phyloP scores from a whole-genome alignment of 257 asterid genomes.

The Linderniella brevidens region DNA sequence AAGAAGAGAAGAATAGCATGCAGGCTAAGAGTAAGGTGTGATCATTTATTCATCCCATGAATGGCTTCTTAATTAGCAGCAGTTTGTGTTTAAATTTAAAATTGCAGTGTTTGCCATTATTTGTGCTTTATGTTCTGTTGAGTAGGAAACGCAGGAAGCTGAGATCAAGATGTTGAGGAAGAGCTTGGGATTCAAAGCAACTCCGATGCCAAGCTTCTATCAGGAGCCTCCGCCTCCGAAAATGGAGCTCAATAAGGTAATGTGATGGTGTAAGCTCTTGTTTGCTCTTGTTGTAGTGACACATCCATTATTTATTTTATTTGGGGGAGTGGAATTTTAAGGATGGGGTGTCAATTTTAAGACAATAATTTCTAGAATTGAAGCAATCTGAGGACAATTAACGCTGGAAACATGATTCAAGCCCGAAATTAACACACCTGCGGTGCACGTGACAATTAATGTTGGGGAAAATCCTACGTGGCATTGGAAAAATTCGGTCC shows the following conservation, averaged over 20 bases:
- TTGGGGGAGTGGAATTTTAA: too few relatives aligned
- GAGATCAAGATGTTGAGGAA: constrained; percentile 77
- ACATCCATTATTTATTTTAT: too few relatives aligned
- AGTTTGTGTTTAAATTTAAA: background rate
- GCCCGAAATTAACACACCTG: too few relatives aligned
- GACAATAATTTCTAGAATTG: too few relatives aligned
- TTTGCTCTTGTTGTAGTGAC: background rate
- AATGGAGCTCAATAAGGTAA: constrained; percentile 82
- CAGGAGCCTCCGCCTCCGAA: constrained; percentile 94
- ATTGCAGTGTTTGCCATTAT: constrained; percentile 2
- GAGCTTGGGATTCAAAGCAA: constrained; percentile 78
- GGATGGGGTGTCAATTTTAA: too few relatives aligned
- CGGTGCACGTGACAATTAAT: too few relatives aligned
- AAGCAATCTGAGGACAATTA: too few relatives aligned
- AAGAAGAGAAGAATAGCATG: constrained; percentile 58
- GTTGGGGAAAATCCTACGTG: too few relatives aligned
- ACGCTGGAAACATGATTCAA: too few relatives aligned
- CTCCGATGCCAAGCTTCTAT: constrained; percentile 96
- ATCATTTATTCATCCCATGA: background rate
- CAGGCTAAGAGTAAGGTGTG: constrained; percentile 68
- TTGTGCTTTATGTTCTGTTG: constrained; percentile 10
- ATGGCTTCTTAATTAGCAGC: too few relatives aligned
- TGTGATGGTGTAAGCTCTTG: constrained; percentile 5
- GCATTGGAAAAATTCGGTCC: too few relatives aligned
- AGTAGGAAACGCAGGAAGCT: constrained; percentile 82